These are phyloP conservation scores for Naumovozyma dairenensis DNA, from an alignment of 805 yeast genomes.

Conservation along the genomic window DNA sequence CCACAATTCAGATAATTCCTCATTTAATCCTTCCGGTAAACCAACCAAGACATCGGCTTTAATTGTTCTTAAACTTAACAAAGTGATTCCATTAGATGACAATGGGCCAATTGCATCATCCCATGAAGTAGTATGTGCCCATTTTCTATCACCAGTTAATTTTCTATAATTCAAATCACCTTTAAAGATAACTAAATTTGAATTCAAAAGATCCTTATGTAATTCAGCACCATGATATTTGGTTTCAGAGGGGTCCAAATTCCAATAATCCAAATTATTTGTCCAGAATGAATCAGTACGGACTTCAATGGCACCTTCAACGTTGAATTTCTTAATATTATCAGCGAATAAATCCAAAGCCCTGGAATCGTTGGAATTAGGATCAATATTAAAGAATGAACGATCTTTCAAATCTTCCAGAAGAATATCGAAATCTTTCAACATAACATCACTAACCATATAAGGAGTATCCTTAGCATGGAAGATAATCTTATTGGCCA, in stretches of 20 bases:
- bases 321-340: constrained; percentile 35
- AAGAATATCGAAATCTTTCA: constrained; percentile 60
- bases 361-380: constrained; percentile 20
- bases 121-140: constrained; percentile 81
- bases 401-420: constrained; percentile 46
- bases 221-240: constrained; percentile 46
- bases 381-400: constrained; percentile 34
- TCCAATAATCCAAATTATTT: constrained; percentile 63
- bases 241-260: constrained; percentile 41
- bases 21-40: constrained; percentile 61
- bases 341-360: constrained; percentile 42
- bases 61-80: constrained; percentile 79
- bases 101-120: constrained; percentile 57
- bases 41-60: constrained; percentile 96
- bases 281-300: constrained; percentile 82
- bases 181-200: constrained; percentile 72
- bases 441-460: constrained; percentile 95
- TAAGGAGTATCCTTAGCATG: constrained; percentile 92
- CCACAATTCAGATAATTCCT: constrained; percentile 54
- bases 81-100: constrained; percentile 49
- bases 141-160: constrained; percentile 78
- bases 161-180: constrained; percentile 96
- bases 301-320: constrained; percentile 39
- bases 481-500: constrained; percentile 54
- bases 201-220: constrained; percentile 49